Evolutionary conservation across 2,329 filamentous ascomycete species (phyloP).

Genomic region (Neonectria punicea): DNA sequence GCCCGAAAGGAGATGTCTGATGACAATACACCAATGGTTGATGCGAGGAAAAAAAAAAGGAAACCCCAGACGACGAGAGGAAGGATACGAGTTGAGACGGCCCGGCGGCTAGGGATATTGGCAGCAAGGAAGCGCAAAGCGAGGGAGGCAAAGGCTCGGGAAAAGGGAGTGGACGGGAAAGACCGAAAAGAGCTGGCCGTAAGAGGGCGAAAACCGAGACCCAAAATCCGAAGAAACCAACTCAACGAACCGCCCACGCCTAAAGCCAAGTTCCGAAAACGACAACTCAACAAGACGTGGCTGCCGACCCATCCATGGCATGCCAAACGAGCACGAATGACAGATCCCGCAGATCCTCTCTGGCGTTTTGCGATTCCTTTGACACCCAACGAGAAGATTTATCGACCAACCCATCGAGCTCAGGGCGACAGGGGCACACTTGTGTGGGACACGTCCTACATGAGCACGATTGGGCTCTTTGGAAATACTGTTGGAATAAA

Average conservation of each 20-base stretch:
- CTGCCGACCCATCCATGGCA: slow-evolving; percentile 95
- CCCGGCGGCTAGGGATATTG: slow-evolving; percentile 74
- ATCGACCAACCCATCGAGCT: slow-evolving; percentile 86
- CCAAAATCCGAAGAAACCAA: slow-evolving; percentile 76
- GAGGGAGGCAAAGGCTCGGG: slow-evolving; percentile 46
- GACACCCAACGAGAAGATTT: slow-evolving; percentile 89
- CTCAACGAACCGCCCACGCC: slow-evolving; percentile 69
- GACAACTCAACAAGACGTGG: slow-evolving; percentile 91
- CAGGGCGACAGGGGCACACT: slow-evolving; percentile 80
- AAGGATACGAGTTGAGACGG: slow-evolving; percentile 78
- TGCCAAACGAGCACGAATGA: slow-evolving; percentile 91
- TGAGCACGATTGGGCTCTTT: slow-evolving; percentile 84
- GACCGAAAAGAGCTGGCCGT: slow-evolving; percentile 27
- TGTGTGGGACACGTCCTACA: slow-evolving; percentile 94
- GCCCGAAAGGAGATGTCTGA: slow-evolving; percentile 82
- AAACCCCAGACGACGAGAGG: slow-evolving; percentile 68
- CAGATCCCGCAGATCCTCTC: slow-evolving; percentile 77
- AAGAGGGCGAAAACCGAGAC: slow-evolving; percentile 53
- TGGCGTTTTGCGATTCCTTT: slow-evolving; percentile 92
- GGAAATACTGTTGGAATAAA: slow-evolving; percentile 73
- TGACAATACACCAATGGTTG: slow-evolving; percentile 89
- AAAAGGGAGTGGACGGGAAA: slow-evolving; percentile 29
- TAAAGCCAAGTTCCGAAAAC: slow-evolving; percentile 79
- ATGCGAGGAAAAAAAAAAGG: slow-evolving; percentile 70
- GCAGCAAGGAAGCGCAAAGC: slow-evolving; percentile 64